phyloP scores from a whole-genome alignment of 768 basidiomycete species.

The Leccinum sublutescens region DNA sequence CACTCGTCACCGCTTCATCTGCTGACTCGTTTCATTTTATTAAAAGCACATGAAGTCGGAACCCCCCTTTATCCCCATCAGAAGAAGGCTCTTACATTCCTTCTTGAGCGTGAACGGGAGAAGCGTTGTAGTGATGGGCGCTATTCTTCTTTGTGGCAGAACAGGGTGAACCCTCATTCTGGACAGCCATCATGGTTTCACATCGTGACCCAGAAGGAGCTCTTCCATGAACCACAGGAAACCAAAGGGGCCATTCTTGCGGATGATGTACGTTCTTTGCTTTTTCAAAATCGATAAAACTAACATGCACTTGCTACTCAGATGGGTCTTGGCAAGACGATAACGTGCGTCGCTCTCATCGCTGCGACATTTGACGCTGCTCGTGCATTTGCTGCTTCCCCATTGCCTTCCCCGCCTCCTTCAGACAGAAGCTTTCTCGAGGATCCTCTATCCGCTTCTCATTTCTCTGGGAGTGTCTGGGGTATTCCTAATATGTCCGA shows the following conservation, averaged over 20 bases:
- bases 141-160: constrained; percentile 73
- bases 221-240: constrained; percentile 62
- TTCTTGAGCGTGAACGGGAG: constrained; percentile 85
- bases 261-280: constrained; percentile 76
- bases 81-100: constrained; percentile 94
- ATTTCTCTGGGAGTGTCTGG: constrained; percentile 81
- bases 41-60: constrained; percentile 64
- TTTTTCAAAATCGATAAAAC: constrained; percentile 2
- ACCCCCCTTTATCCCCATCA: constrained; percentile 95
- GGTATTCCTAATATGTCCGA: constrained; percentile 65
- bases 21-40: constrained; percentile 19
- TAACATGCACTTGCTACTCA: constrained; percentile 31
- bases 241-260: constrained; percentile 90
- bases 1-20: constrained; percentile 8
- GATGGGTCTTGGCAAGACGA: constrained; percentile 99
- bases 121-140: constrained; percentile 53
- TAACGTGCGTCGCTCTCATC: constrained; percentile 91
- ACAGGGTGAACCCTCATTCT: constrained; percentile 47
- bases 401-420: constrained; percentile 46
- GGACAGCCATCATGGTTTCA: constrained; percentile 67
- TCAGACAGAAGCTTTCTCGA: constrained; percentile 35
- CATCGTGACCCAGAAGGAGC: constrained; percentile 79
- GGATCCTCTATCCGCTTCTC: constrained; percentile 42
- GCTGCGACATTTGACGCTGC: constrained; percentile 80
- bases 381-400: constrained; percentile 56